Conservation (phyloP, 140 eudicot species). For the Ambrosia hybrid region DNA sequence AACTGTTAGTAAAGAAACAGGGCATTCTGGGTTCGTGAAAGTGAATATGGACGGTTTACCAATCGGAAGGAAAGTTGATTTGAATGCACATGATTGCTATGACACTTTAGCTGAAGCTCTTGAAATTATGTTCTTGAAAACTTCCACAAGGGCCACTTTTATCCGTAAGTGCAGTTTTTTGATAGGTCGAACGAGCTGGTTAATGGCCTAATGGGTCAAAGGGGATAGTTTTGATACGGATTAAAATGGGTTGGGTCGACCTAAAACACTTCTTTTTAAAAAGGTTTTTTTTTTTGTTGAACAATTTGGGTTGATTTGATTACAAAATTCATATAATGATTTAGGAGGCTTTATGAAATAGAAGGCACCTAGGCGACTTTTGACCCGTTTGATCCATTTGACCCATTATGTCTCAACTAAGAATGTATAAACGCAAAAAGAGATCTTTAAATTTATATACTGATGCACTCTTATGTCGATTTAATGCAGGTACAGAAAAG, state of each 20-base stretch:
- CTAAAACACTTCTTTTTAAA: neutral
- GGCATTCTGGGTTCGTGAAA: constrained; percentile 64
- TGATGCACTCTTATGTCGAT: constrained; percentile 4
- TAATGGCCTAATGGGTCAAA: neutral
- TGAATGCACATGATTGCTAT: constrained; percentile 69
- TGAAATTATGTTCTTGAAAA: constrained; percentile 73
- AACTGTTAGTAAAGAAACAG: constrained; percentile 35
- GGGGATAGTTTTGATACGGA: neutral
- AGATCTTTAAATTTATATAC: neutral
- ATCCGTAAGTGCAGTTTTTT: constrained; percentile 41
- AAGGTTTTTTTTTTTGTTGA: neutral
- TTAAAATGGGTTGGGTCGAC: neutral
- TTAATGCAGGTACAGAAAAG: constrained; percentile 47
- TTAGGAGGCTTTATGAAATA: neutral
- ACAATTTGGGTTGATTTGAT: neutral
- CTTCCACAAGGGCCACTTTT: constrained; percentile 32
- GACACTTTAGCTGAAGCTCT: constrained; percentile 69
- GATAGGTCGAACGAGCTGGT: neutral
- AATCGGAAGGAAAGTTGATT: constrained; percentile 80
- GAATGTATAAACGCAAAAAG: no score
- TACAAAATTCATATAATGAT: neutral
- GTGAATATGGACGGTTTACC: constrained; percentile 88
- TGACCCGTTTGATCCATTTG: constrained; percentile 2
- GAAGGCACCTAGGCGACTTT: neutral
- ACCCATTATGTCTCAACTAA: neutral